Evolutionary conservation across 2,329 filamentous ascomycete genomes (phyloP).

Genomic region (Cladobotryum protrusum): DNA sequence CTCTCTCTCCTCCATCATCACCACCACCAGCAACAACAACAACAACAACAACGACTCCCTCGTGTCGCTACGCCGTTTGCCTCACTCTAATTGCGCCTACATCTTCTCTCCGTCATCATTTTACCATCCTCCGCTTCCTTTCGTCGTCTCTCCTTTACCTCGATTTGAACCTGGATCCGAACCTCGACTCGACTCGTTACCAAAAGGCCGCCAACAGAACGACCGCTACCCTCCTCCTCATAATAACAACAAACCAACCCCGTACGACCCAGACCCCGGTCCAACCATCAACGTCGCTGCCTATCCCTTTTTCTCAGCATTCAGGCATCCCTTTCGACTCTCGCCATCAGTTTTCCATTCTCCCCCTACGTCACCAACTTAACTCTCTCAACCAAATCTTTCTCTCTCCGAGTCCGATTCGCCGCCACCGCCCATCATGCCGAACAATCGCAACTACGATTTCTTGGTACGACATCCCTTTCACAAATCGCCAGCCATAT

Average conservation of each 20-base stretch:
- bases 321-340: too few relatives aligned
- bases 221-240: too few relatives aligned
- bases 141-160: neutral
- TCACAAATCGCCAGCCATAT: neutral
- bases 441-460: constrained; percentile 97
- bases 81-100: too few relatives aligned
- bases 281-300: too few relatives aligned
- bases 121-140: neutral
- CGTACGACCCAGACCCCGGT: too few relatives aligned
- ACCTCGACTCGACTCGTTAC: too few relatives aligned
- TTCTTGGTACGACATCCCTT: constrained; percentile 67
- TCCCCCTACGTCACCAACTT: neutral
- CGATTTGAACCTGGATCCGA: neutral
- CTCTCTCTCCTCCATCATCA: neutral
- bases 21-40: neutral
- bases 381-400: neutral
- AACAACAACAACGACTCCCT: neutral
- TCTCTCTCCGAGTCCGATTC: constrained; percentile 2
- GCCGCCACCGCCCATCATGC: constrained; percentile 56
- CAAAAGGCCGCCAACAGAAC: too few relatives aligned
- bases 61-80: too few relatives aligned
- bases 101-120: too few relatives aligned
- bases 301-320: too few relatives aligned
- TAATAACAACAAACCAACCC: too few relatives aligned
- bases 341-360: too few relatives aligned